Evolutionary conservation across 2,329 filamentous ascomycete genomes (phyloP).

Genomic region (Teratosphaeria gauchensis): DNA sequence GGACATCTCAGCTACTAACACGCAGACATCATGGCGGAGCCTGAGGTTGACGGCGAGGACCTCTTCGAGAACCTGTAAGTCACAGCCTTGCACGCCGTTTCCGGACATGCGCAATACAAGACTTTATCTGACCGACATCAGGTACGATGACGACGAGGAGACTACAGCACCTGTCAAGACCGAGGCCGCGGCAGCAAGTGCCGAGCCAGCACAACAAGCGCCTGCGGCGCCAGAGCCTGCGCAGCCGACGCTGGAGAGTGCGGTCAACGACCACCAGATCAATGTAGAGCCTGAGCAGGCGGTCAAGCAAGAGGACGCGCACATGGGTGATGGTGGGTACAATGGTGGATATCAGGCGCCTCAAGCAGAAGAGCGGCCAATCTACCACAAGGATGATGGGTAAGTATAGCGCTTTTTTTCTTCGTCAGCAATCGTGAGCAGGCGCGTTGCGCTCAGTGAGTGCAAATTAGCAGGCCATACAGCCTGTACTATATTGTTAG

Average conservation of each 20-base stretch:
- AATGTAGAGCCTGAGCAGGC: slow-evolving; percentile 17
- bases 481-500: not conserved
- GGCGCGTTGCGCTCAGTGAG: not conserved
- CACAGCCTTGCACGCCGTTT: not conserved
- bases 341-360: slow-evolving; percentile 8
- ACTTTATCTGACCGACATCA: slow-evolving; percentile 6
- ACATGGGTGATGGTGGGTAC: slow-evolving; percentile 1
- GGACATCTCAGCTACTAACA: not conserved
- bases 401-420: slow-evolving; percentile 44
- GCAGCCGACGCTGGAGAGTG: slow-evolving; percentile 5
- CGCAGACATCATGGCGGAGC: slow-evolving; percentile 59
- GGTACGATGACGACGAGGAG: slow-evolving; percentile 39
- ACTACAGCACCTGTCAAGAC: slow-evolving; percentile 5
- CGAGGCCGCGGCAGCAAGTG: slow-evolving; percentile 3
- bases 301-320: not conserved
- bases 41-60: slow-evolving; percentile 74
- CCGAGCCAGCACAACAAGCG: slow-evolving; percentile 17
- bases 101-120: not conserved
- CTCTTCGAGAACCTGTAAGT: slow-evolving; percentile 89
- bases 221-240: slow-evolving; percentile 18
- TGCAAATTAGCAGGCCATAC: not conserved
- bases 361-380: slow-evolving; percentile 39
- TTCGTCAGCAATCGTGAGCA: slow-evolving; percentile 4
- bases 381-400: slow-evolving; percentile 84
- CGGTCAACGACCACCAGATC: slow-evolving; percentile 18